These are phyloP conservation scores for Panus rudis DNA, from an alignment of 768 basidiomycete genomes.

Conservation along the genomic window DNA sequence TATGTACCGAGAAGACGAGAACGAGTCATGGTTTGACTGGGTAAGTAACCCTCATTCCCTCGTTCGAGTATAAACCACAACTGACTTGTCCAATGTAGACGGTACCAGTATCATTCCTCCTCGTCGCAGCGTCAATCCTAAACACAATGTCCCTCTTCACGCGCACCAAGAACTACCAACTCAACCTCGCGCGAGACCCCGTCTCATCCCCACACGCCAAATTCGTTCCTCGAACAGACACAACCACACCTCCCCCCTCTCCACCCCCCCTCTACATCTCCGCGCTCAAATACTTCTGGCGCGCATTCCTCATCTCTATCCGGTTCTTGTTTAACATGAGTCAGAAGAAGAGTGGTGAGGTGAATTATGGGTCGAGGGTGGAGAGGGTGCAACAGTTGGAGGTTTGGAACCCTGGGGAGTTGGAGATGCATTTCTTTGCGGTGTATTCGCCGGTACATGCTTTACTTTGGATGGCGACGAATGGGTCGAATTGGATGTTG, in stretches of 20 bases:
- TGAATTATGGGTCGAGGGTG: slow-evolving; percentile 8
- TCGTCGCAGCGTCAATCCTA: slow-evolving; percentile 46
- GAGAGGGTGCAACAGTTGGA: slow-evolving; percentile 66
- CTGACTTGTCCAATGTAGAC: slow-evolving; percentile 43
- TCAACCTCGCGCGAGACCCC: slow-evolving; percentile 55
- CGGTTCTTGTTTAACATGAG: slow-evolving; percentile 62
- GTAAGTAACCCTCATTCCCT: slow-evolving; percentile 30
- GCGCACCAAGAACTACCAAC: slow-evolving; percentile 60
- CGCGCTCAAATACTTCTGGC: slow-evolving; percentile 34
- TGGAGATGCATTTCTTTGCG: slow-evolving; percentile 63
- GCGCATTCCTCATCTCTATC: slow-evolving; percentile 47
- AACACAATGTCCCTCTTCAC: slow-evolving; percentile 67
- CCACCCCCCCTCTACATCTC: slow-evolving; percentile 24
- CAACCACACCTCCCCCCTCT: slow-evolving; percentile 3
- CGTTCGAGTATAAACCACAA: neutral
- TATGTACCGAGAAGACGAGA: slow-evolving; percentile 61
- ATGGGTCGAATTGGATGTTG: slow-evolving; percentile 69
- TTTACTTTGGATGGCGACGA: slow-evolving; percentile 65
- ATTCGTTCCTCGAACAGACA: slow-evolving; percentile 42
- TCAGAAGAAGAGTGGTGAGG: slow-evolving; percentile 29
- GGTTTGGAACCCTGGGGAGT: slow-evolving; percentile 69
- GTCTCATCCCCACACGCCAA: slow-evolving; percentile 64
- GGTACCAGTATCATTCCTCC: slow-evolving; percentile 49
- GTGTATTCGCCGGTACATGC: slow-evolving; percentile 77
- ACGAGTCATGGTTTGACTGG: slow-evolving; percentile 75